Conservation (phyloP, 2,329 filamentous ascomycete species). For the Pestalotiopsis fici region DNA sequence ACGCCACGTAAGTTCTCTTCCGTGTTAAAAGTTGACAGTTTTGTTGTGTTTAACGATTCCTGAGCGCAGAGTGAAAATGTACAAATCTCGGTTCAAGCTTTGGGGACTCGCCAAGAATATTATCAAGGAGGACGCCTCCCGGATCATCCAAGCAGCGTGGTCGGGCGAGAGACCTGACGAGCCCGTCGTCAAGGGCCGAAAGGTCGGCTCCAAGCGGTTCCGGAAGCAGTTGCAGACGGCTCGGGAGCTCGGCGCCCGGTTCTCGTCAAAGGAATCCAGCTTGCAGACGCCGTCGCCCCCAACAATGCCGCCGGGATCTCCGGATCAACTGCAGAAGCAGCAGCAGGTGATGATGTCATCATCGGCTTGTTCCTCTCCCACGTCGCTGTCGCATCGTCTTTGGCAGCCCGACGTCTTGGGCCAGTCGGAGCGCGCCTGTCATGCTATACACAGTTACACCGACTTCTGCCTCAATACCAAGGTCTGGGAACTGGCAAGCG, state of each 20-base stretch:
- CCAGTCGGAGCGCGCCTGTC: neutral
- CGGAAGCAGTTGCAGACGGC: neutral
- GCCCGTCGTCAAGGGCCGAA: constrained; percentile 10
- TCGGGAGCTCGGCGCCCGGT: neutral
- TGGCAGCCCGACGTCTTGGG: neutral
- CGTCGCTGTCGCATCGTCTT: neutral
- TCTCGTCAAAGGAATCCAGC: neutral
- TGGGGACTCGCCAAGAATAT: constrained; percentile 23
- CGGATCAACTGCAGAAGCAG: no score
- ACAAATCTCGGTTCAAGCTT: constrained; percentile 12
- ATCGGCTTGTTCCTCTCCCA: neutral
- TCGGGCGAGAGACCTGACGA: neutral
- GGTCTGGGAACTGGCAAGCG: constrained; percentile 6
- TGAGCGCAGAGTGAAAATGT: constrained; percentile 9
- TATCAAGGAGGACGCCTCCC: constrained; percentile 18
- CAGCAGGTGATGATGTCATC: neutral
- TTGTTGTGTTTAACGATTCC: neutral
- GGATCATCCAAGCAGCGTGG: constrained; percentile 2
- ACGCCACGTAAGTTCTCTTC: constrained; percentile 17
- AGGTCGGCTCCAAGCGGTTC: constrained; percentile 11
- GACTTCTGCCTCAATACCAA: neutral
- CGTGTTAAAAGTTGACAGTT: no score
- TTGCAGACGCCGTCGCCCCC: neutral
- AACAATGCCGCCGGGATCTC: no score
- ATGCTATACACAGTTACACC: constrained; percentile 6